Percentiles rank a stretch among this genome's conserved stretches.
Evolutionary conservation across 441 rosid genomes (phyloP).

Genomic region (Jatropha podagrica): DNA sequence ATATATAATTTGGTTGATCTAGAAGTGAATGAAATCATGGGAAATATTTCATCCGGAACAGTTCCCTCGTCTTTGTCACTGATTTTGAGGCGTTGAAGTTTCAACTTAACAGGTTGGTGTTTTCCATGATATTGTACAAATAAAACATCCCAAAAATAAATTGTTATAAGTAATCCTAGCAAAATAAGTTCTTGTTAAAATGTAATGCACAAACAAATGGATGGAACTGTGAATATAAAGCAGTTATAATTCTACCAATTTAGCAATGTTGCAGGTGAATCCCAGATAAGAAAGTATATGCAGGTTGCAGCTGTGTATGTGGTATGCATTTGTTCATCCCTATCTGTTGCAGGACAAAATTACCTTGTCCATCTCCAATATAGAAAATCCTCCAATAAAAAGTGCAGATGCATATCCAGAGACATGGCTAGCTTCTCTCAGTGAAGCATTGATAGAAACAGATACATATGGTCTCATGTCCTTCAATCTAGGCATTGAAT

Average conservation of each 20-base stretch:
- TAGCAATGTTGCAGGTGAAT: not conserved
- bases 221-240: not conserved
- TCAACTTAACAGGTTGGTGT: not conserved
- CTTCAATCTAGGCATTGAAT: slow-evolving; percentile 49
- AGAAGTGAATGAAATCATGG: not conserved
- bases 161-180: not conserved
- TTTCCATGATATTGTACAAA: not conserved
- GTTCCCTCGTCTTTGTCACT: not conserved
- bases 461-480: slow-evolving; percentile 61
- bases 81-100: not conserved
- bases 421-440: slow-evolving; percentile 54
- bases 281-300: not conserved
- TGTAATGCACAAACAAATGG: not conserved
- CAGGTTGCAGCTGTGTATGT: slow-evolving; percentile 15
- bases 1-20: not conserved
- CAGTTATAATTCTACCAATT: not conserved
- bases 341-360: slow-evolving; percentile 10
- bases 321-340: slow-evolving; percentile 16
- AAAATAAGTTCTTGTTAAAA: not conserved
- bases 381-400: slow-evolving; percentile 88
- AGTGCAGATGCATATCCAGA: slow-evolving; percentile 85
- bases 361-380: slow-evolving; percentile 68
- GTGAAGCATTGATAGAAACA: slow-evolving; percentile 58
- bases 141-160: not conserved
- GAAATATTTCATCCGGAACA: not conserved